phyloP scores from a whole-genome alignment of 257 asterid species.

The Handroanthus guayacan region DNA sequence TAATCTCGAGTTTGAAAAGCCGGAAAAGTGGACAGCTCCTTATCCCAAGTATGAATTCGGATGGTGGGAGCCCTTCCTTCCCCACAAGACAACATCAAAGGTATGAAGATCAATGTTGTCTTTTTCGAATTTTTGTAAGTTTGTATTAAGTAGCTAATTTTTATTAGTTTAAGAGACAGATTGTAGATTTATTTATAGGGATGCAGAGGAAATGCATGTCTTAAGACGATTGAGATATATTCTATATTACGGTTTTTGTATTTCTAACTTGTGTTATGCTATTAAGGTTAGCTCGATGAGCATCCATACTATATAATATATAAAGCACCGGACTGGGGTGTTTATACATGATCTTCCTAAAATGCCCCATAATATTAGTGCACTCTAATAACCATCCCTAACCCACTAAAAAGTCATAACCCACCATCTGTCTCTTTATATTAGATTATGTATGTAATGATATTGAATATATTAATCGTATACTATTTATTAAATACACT shows the following conservation, averaged over 20 bases:
- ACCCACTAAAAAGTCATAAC: too few species aligned
- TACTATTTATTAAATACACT: too few species aligned
- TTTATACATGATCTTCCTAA: too few species aligned
- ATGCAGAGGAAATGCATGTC: slow-evolving; percentile 28
- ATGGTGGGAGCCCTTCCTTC: slow-evolving; percentile 92
- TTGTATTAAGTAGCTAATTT: slow-evolving; percentile 31
- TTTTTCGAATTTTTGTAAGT: slow-evolving; percentile 35
- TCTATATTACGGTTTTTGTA: neutral
- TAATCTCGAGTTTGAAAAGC: slow-evolving; percentile 70
- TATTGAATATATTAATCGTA: too few species aligned
- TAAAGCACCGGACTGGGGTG: too few species aligned
- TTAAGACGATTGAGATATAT: slow-evolving; percentile 25
- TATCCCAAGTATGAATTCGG: slow-evolving; percentile 83
- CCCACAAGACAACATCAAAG: slow-evolving; percentile 52
- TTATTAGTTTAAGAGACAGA: slow-evolving; percentile 41
- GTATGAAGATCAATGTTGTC: slow-evolving; percentile 48
- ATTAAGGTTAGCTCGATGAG: too few species aligned
- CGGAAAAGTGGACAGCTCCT: slow-evolving; percentile 89
- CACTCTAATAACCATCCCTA: too few species aligned
- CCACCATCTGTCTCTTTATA: too few species aligned
- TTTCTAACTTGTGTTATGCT: slow-evolving; percentile 28
- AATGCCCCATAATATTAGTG: too few species aligned
- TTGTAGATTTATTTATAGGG: slow-evolving; percentile 36
- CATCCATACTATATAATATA: too few species aligned
- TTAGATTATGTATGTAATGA: too few species aligned